Conservation (phyloP, 2,329 filamentous ascomycete genomes). For the Cylindrodendrum hubeiense region DNA sequence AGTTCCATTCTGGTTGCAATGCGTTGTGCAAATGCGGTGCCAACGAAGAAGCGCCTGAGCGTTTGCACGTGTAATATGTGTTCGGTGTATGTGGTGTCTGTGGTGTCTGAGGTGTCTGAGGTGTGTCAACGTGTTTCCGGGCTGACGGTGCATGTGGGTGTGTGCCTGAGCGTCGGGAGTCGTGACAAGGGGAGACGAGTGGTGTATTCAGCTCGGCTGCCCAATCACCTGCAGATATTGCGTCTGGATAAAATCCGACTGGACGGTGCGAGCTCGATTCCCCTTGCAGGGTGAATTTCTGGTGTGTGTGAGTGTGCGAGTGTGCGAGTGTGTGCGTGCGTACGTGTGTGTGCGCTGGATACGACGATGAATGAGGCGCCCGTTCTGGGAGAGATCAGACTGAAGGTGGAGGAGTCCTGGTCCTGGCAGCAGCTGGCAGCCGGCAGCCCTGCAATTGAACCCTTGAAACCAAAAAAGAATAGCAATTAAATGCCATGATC, state of each 20-base stretch:
- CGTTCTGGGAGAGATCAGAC: neutral
- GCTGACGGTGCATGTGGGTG: neutral
- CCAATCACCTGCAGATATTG: constrained; percentile 3
- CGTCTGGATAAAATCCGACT: constrained; percentile 8
- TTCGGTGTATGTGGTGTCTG: neutral
- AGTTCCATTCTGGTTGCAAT: neutral
- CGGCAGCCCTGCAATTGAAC: neutral
- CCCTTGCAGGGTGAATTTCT: constrained; percentile 20
- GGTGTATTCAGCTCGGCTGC: neutral
- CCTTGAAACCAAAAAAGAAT: neutral
- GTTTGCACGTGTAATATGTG: neutral
- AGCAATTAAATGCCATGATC: neutral
- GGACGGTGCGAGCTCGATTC: constrained; percentile 7
- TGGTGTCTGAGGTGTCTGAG: neutral
- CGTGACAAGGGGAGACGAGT: constrained; percentile 1
- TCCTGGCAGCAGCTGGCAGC: neutral
- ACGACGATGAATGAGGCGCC: neutral
- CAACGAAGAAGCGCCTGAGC: neutral
- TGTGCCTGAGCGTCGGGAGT: constrained; percentile 19
- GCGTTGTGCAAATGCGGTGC: neutral
- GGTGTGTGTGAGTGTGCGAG: neutral
- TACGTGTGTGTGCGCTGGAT: neutral
- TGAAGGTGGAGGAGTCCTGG: neutral
- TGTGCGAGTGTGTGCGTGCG: neutral
- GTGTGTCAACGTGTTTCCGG: neutral